Evolutionary conservation across 306 rosid genomes (phyloP), one percentile per base, ranked within the genome.

Genomic region (Cicer cuneatum): DNA sequence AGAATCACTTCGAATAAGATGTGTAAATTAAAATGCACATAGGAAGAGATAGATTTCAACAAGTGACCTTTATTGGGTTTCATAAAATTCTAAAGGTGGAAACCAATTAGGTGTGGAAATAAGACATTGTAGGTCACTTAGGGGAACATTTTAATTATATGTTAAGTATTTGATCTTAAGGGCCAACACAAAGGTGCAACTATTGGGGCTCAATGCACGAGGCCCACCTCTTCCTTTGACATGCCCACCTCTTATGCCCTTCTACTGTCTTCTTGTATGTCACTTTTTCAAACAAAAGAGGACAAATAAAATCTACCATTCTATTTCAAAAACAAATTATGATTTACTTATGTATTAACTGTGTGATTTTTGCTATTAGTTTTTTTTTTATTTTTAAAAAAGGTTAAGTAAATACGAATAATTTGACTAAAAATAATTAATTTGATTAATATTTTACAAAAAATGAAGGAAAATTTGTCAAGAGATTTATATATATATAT

Each of bases 11-110:
- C 54, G n/a, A 58, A 21, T 64, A 62, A 38, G 52, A 12, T 47
- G 57, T 10, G 6, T 41, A 33, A 33, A 13, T 24, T 38, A 66
- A 61, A 68, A 2, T 60, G 72, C 66, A 59, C 46, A 52, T 54
- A 81, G 35, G 39, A 76, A 67, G 80, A 74, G 54, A 78, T 46
- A 73, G 64, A 53, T 66, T 56, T 74, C 37, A 47, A 46, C 68
- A 83, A 70, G 78, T n/a, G 33, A 67, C 5, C 84, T 83, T 83
- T 79, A 83, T 83, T 79, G 86, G 86, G 86, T 79, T 75, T 79
- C 18, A 79, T 48, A 71, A 79, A 79, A 56, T 75, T 75, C 14
- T 5, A 14, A 75, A 75, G 37, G 16, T 75, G 65, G 74, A 62
- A 82, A 77, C 64, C 68, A 82, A 18, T 49, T 60, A 29, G 83